phyloP scores from a whole-genome alignment of 257 asterid species.

The Solanum chiquidenum region DNA sequence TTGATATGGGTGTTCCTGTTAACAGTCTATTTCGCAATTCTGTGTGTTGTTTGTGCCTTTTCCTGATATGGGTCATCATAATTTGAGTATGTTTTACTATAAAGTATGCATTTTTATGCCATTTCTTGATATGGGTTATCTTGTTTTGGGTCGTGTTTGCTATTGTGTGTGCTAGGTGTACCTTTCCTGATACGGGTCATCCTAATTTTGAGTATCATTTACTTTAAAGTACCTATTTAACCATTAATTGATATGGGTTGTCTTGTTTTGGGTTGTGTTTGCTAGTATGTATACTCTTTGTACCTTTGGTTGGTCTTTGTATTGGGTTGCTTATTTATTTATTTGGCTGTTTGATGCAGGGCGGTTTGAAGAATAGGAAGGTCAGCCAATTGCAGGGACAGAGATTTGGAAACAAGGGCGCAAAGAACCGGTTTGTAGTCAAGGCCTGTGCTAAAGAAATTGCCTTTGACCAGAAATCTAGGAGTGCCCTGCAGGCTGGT shows the following conservation, averaged over 20 bases:
- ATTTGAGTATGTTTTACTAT: background rate
- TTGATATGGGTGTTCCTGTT: background rate
- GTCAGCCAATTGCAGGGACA: slow-evolving; percentile 59
- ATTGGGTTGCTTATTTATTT: background rate
- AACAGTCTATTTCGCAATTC: background rate
- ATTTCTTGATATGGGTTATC: no score
- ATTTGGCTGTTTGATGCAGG: slow-evolving; percentile 20
- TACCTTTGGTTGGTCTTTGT: background rate
- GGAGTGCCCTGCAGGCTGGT: slow-evolving; percentile 88
- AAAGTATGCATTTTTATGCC: background rate
- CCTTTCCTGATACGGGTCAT: no score
- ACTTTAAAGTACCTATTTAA: no score
- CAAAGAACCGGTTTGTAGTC: slow-evolving; percentile 56
- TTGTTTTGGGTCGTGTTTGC: no score
- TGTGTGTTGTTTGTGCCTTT: background rate
- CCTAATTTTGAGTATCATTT: no score
- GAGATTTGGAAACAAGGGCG: slow-evolving; percentile 35
- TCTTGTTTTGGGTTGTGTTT: no score
- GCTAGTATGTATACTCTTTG: background rate
- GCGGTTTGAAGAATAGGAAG: slow-evolving; percentile 45
- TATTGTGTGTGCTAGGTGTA: background rate
- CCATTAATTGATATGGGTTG: no score
- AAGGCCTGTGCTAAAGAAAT: slow-evolving; percentile 86
- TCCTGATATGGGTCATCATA: background rate
- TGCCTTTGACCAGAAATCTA: slow-evolving; percentile 81